Evolutionary conservation across 164 flowering plant genomes (phyloP), one percentile per base, ranked within the genome.

Genomic region (Nymphaea colorata): DNA sequence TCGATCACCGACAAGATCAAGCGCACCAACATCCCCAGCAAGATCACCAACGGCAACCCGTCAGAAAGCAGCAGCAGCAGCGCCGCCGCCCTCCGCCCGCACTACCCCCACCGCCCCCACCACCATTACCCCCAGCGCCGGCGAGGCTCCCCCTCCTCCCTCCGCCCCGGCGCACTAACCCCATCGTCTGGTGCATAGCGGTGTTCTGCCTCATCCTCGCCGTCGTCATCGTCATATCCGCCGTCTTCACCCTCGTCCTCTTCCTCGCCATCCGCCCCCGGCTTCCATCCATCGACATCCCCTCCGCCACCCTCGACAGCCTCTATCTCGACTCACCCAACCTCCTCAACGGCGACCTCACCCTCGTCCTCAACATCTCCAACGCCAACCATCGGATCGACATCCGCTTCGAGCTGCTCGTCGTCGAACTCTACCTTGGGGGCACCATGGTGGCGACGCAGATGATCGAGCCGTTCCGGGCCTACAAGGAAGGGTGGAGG

Each of bases 281-380:
- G 67, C 71, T 41, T 69, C 96, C 96, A 0, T 18, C 71, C 45
- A 81, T 89, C 59, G 92, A 87, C 69, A 77, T 67, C 62, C 72
- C 87, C 3, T 66, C 67, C 17, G 96, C 83, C 44, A 82, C 65
- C 79, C 91, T 91, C 66, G 83, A 72, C 70, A 76, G 76, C 74
- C 74, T 89, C 80, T 87, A 86, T 83, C 80, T 91, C 60, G 91
- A 87, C 73, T 80, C 97, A 3, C 80, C 87, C 0, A 81, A 80
- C 74, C 82, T 79, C 71, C 73, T 87, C 53, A 87, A 86, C 25
- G 86, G 91, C 0, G 91, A 91, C 64, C 76, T 85, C 67, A 77
- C 81, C 44, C 72, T 91, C 72, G 77, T 86, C 0, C 93, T 86
- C 44, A 89, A 89, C 59, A 85, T 91, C 75, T 76, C 97, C 36